phyloP scores from a whole-genome alignment of 139 green algal species.

The Tetradesmus obliquus region DNA sequence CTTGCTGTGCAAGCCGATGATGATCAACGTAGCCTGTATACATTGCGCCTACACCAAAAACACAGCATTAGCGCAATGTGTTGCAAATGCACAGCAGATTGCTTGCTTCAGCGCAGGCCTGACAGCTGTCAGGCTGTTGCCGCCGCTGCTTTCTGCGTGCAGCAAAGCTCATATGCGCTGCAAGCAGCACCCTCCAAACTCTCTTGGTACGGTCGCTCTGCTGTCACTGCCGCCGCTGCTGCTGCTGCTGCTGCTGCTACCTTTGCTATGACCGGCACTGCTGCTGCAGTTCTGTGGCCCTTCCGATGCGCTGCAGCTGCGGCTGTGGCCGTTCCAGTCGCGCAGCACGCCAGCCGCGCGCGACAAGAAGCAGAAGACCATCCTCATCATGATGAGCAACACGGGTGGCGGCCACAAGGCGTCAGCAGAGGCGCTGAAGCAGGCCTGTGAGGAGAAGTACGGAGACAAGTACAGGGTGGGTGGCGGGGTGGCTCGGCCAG shows the following conservation, averaged over 20 bases:
- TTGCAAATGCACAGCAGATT: no score
- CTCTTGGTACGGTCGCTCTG: no score
- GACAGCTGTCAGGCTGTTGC: not conserved
- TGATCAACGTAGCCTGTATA: no score
- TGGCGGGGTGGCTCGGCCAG: not conserved
- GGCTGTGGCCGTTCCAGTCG: constrained; percentile 14
- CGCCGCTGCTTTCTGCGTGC: no score
- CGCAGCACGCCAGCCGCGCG: not conserved
- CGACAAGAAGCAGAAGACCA: constrained; percentile 55
- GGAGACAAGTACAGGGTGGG: constrained; percentile 80
- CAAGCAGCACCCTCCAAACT: not conserved
- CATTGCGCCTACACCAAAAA: no score
- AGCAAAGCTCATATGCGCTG: not conserved
- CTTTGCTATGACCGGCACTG: not conserved
- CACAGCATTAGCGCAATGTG: no score
- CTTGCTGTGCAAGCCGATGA: no score
- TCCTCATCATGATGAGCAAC: constrained; percentile 97
- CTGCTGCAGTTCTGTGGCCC: constrained; percentile 26
- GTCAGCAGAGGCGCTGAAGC: constrained; percentile 90
- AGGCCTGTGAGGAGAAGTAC: constrained; percentile 90
- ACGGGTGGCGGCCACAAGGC: constrained; percentile 95
- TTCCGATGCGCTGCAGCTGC: constrained; percentile 14
- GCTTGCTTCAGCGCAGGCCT: not conserved
- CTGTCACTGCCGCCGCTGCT: not conserved
- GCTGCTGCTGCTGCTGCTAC: not conserved